Evolutionary conservation across 805 yeast genomes (phyloP).

Genomic region (Lipomyces kockii): DNA sequence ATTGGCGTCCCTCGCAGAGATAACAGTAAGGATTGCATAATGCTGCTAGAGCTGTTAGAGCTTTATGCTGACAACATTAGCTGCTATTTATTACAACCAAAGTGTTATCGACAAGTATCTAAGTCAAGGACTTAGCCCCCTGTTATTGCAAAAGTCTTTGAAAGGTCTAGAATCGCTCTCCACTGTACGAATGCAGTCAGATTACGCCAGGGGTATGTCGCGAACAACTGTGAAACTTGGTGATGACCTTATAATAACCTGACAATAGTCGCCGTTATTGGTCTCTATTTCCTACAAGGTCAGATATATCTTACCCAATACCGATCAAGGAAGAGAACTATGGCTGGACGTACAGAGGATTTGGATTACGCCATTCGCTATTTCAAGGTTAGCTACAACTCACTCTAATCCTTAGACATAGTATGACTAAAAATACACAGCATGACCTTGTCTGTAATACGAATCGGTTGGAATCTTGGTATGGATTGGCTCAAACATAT

Average conservation of each 20-base stretch:
- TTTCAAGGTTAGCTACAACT: constrained; percentile 47
- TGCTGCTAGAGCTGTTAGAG: too few relatives aligned
- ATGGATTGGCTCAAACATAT: constrained; percentile 76
- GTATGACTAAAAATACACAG: neutral
- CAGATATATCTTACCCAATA: constrained; percentile 69
- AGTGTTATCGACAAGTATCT: constrained; percentile 54
- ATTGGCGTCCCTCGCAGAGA: constrained; percentile 63
- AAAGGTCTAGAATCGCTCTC: constrained; percentile 26
- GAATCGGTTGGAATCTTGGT: constrained; percentile 83
- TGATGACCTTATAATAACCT: neutral
- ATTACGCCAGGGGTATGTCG: constrained; percentile 21
- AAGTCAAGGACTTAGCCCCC: constrained; percentile 37
- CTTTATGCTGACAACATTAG: neutral
- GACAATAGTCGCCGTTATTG: constrained; percentile 44
- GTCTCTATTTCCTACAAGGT: constrained; percentile 73
- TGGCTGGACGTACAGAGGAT: constrained; percentile 83
- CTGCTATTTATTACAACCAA: constrained; percentile 47
- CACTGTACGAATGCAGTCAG: constrained; percentile 23
- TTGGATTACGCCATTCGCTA: constrained; percentile 72
- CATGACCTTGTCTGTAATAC: constrained; percentile 71
- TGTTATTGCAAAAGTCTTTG: constrained; percentile 31
- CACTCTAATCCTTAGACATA: neutral
- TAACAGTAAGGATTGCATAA: constrained; percentile 10
- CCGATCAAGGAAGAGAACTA: constrained; percentile 70
- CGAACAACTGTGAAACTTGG: neutral